Conservation (phyloP, 2,329 filamentous ascomycete species). For the Beauveria varroae region DNA sequence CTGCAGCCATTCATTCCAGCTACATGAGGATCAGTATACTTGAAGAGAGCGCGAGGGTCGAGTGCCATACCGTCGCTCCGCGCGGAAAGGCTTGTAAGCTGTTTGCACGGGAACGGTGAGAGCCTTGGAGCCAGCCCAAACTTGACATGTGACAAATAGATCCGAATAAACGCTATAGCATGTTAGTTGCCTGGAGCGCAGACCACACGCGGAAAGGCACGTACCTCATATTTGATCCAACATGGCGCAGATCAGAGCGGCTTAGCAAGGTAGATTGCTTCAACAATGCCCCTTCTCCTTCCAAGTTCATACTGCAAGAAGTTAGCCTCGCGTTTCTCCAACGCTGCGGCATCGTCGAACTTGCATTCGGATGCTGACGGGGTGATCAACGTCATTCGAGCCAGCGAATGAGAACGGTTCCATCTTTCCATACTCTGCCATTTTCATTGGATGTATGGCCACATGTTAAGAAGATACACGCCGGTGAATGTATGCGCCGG, state of each 20-base stretch:
- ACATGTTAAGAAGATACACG: neutral
- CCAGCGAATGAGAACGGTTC: slow-evolving; percentile 94
- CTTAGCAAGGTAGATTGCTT: slow-evolving; percentile 64
- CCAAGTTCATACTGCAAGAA: slow-evolving; percentile 36
- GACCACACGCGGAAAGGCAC: slow-evolving; percentile 7
- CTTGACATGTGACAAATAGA: slow-evolving; percentile 84
- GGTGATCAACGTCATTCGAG: slow-evolving; percentile 74
- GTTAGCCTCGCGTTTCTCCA: neutral
- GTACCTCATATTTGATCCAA: slow-evolving; percentile 76
- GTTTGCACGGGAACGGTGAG: slow-evolving; percentile 89
- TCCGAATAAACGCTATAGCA: slow-evolving; percentile 65
- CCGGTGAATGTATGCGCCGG: neutral
- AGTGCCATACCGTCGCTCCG: slow-evolving; percentile 48
- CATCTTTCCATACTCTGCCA: slow-evolving; percentile 51
- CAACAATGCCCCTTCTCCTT: slow-evolving; percentile 35
- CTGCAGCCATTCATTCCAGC: slow-evolving; percentile 95
- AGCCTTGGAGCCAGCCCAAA: slow-evolving; percentile 95
- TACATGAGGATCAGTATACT: slow-evolving; percentile 20
- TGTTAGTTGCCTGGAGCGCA: slow-evolving; percentile 9
- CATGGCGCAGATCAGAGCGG: slow-evolving; percentile 72
- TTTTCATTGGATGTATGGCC: slow-evolving; percentile 11
- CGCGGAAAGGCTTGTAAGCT: slow-evolving; percentile 83
- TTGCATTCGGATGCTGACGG: slow-evolving; percentile 60
- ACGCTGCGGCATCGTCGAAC: slow-evolving; percentile 16
- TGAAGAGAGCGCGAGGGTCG: neutral